These are phyloP conservation scores for Candida chilensis DNA, from an alignment of 805 yeast genomes.

Conservation along the genomic window DNA sequence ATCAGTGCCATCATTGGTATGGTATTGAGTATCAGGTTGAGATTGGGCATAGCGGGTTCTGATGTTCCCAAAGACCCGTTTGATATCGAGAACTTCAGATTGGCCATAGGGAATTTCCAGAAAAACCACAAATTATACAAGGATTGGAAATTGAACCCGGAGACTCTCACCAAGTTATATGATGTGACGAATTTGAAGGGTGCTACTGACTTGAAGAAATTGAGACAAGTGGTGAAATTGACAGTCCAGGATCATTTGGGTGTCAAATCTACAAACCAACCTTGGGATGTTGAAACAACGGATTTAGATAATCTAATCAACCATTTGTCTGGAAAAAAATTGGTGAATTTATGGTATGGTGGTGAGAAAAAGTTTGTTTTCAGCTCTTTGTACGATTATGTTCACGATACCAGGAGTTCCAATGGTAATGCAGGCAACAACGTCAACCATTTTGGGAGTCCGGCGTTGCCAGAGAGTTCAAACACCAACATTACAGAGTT, in stretches of 20 bases:
- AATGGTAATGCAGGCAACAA: too few relatives aligned
- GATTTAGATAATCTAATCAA: background rate
- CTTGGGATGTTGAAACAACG: constrained; percentile 1
- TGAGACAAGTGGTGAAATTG: constrained; percentile 60
- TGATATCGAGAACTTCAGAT: constrained; percentile 60
- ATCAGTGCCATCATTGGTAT: constrained; percentile 78
- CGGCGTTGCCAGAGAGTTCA: too few relatives aligned
- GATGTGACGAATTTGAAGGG: constrained; percentile 22
- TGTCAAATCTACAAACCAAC: too few relatives aligned
- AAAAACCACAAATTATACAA: constrained; percentile 49
- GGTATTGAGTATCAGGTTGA: constrained; percentile 59
- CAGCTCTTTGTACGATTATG: too few relatives aligned
- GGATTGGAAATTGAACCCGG: constrained; percentile 45
- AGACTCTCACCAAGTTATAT: constrained; percentile 33
- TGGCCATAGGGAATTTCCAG: constrained; percentile 70
- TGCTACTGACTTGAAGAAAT: constrained; percentile 33
- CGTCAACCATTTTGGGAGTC: too few relatives aligned
- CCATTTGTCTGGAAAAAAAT: background rate
- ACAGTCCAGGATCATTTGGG: constrained; percentile 75
- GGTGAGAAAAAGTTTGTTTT: too few relatives aligned
- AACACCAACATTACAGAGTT: too few relatives aligned
- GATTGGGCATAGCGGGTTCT: constrained; percentile 41
- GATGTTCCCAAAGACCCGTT: constrained; percentile 79
- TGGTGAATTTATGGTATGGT: constrained; percentile 1
- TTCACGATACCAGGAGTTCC: too few relatives aligned